Evolutionary conservation across 768 basidiomycete species (phyloP).

Genomic region (Russula abietina): DNA sequence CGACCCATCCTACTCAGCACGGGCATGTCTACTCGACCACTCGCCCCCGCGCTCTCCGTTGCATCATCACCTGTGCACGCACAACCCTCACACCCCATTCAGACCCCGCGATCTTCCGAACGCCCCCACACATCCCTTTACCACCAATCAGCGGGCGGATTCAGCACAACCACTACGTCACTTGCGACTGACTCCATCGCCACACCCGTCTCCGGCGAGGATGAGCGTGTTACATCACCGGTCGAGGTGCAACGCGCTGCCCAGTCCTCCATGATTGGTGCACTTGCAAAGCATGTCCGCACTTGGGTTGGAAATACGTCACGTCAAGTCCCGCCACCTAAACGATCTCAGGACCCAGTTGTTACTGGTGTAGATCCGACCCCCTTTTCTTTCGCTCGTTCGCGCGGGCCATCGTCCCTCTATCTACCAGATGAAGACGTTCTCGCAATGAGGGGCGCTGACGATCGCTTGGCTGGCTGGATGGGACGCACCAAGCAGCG

Average conservation of each 20-base stretch:
- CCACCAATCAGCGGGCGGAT: constrained; percentile 16
- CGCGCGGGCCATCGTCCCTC: constrained; percentile 17
- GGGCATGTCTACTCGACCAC: constrained; percentile 17
- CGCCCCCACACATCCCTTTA: constrained; percentile 13
- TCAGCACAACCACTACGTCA: constrained; percentile 24
- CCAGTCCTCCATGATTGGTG: constrained; percentile 21
- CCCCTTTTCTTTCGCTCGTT: constrained; percentile 14
- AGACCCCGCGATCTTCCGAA: constrained; percentile 23
- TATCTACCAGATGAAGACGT: constrained; percentile 25
- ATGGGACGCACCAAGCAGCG: constrained; percentile 13
- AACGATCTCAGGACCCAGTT: constrained; percentile 18
- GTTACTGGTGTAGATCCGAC: constrained; percentile 15
- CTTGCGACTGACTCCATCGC: constrained; percentile 31
- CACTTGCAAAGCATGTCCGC: constrained; percentile 24
- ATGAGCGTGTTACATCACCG: constrained; percentile 6
- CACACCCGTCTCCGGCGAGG: constrained; percentile 26
- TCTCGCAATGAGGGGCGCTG: constrained; percentile 19
- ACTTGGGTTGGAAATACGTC: constrained; percentile 24
- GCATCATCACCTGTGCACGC: constrained; percentile 21
- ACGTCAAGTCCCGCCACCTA: constrained; percentile 10
- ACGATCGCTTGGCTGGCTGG: constrained; percentile 11
- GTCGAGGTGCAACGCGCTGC: not conserved
- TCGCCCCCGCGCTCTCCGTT: constrained; percentile 23
- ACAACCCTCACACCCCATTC: constrained; percentile 23
- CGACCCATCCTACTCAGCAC: constrained; percentile 16